Conservation (phyloP, 352 stramenopile genomes). For the Phytophthora hybrid region DNA sequence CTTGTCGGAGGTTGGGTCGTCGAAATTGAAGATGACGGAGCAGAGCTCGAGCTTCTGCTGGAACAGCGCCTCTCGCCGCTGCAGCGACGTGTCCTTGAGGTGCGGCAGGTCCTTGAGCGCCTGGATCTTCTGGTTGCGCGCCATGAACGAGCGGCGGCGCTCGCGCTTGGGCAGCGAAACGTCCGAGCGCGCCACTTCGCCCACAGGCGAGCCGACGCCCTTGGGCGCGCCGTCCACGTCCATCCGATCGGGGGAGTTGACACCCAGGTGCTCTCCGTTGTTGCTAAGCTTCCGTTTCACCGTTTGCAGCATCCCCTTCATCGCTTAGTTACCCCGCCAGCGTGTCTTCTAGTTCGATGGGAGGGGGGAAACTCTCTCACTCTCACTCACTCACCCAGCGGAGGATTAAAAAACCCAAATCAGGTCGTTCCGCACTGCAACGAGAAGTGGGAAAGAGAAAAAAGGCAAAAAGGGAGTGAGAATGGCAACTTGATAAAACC, state of each 20-base stretch:
- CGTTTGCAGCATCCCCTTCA: slow-evolving; percentile 93
- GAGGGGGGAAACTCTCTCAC: not conserved
- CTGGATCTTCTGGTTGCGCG: slow-evolving; percentile 89
- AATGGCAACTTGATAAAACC: not conserved
- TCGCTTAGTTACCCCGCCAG: slow-evolving; percentile 48
- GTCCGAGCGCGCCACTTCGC: slow-evolving; percentile 81
- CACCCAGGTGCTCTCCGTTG: slow-evolving; percentile 72
- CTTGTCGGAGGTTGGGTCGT: slow-evolving; percentile 95
- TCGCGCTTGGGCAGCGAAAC: slow-evolving; percentile 86
- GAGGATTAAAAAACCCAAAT: slow-evolving; percentile 15
- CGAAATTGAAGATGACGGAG: slow-evolving; percentile 97
- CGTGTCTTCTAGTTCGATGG: slow-evolving; percentile 7
- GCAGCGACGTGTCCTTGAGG: slow-evolving; percentile 86
- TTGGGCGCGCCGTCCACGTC: slow-evolving; percentile 60
- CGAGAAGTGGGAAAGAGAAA: not conserved
- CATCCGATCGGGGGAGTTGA: slow-evolving; percentile 63
- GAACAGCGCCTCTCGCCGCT: slow-evolving; percentile 94
- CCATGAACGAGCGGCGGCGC: slow-evolving; percentile 82
- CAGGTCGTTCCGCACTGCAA: slow-evolving; percentile 7
- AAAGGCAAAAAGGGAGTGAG: slow-evolving; percentile 10
- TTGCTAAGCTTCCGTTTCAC: slow-evolving; percentile 91
- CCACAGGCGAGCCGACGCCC: slow-evolving; percentile 54
- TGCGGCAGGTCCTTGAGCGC: slow-evolving; percentile 87
- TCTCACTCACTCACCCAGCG: slow-evolving; percentile 21
- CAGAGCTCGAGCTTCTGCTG: slow-evolving; percentile 97